Conservation (phyloP, 1,139 yeast genomes). For the Torulaspora globosa region DNA sequence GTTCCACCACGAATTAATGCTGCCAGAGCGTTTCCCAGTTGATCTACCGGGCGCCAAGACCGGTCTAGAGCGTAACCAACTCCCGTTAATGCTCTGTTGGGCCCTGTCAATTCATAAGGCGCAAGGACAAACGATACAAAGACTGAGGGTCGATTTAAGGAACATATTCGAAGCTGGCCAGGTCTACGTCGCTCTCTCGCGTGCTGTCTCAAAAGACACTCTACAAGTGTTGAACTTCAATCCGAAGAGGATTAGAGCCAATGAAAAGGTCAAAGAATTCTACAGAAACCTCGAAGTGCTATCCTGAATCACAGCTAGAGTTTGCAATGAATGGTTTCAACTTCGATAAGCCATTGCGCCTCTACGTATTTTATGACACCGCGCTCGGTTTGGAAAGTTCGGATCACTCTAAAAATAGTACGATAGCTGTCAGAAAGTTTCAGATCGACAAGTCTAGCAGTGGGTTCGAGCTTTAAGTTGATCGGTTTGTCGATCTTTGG, state of each 20-base stretch:
- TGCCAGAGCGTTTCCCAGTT: slow-evolving; percentile 33
- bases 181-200: slow-evolving; percentile 83
- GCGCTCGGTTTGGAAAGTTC: neutral
- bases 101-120: slow-evolving; percentile 88
- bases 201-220: slow-evolving; percentile 74
- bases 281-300: slow-evolving; percentile 46
- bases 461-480: neutral
- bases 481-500: neutral
- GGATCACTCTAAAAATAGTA: slow-evolving; percentile 2
- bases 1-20: slow-evolving; percentile 30
- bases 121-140: slow-evolving; percentile 81
- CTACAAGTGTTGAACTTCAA: slow-evolving; percentile 72
- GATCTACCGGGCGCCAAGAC: slow-evolving; percentile 34
- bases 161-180: slow-evolving; percentile 80
- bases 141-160: slow-evolving; percentile 70
- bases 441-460: slow-evolving; percentile 2
- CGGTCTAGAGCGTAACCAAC: slow-evolving; percentile 48
- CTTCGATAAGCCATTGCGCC: neutral
- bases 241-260: slow-evolving; percentile 57
- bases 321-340: neutral
- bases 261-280: slow-evolving; percentile 62
- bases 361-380: slow-evolving; percentile 3
- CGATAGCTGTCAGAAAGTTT: slow-evolving; percentile 1
- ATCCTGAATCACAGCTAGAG: slow-evolving; percentile 1
- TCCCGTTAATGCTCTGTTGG: slow-evolving; percentile 80